Evolutionary conservation across 2,329 filamentous ascomycete species (phyloP).

Genomic region (Fusarium nygamai): DNA sequence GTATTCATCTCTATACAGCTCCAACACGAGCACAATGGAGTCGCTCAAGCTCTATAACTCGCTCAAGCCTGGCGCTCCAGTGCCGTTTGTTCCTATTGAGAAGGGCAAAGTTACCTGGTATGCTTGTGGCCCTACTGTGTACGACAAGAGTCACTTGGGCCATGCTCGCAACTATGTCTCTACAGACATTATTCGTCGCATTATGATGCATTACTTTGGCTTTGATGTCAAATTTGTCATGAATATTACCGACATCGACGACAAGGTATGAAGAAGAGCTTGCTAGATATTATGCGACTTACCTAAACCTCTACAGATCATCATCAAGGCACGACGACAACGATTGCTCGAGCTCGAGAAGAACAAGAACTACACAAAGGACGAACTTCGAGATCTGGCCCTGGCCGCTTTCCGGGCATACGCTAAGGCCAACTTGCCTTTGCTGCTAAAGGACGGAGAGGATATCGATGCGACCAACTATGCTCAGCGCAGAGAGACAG

Average conservation of each 20-base stretch:
- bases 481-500: constrained; percentile 57
- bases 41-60: constrained; percentile 83
- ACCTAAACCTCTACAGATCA: constrained; percentile 56
- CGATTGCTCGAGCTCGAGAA: constrained; percentile 81
- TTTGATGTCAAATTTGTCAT: constrained; percentile 88
- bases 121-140: constrained; percentile 87
- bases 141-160: constrained; percentile 83
- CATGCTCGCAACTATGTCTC: constrained; percentile 92
- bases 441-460: constrained; percentile 56
- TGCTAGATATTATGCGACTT: constrained; percentile 4
- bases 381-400: constrained; percentile 59
- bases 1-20: constrained; percentile 46
- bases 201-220: constrained; percentile 83
- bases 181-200: constrained; percentile 86
- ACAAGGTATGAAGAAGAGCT: constrained; percentile 62
- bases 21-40: constrained; percentile 54
- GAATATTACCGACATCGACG: constrained; percentile 90
- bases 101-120: constrained; percentile 83
- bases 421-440: constrained; percentile 63
- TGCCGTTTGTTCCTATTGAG: constrained; percentile 78
- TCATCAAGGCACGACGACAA: constrained; percentile 76
- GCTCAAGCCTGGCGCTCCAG: constrained; percentile 75
- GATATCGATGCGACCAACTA: constrained; percentile 63
- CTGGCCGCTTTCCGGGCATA: constrained; percentile 66
- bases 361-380: constrained; percentile 69